Evolutionary conservation across 148 eudicot genomes (phyloP), one percentile per base, ranked within the genome.

Genomic region (Fagopyrum tataricum): DNA sequence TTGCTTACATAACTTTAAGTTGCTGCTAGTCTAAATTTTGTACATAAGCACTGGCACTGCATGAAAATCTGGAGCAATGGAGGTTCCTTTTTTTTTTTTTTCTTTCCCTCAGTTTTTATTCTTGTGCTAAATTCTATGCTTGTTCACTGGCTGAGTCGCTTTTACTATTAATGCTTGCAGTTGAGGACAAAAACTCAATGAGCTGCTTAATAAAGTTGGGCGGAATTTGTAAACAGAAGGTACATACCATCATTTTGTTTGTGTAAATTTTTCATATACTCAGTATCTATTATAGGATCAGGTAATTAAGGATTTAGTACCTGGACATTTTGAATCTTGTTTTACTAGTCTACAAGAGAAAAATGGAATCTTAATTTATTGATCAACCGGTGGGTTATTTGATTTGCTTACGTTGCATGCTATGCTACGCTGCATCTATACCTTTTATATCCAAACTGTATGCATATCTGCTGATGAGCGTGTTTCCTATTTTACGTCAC

Each of bases 221-320:
- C 42, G 98, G 98, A 79, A 94, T 94, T 74, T 91, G 93, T 90
- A 91, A 91, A 80, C 81, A 88, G 47, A 91, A 86, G 89, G 98
- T 91, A 79, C 71, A 71, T 53, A 26, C 53, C 31, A 46, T 13
- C 7, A 71, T 46, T 44, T 40, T 68, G 47, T 68, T 42, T 68
- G 12, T 68, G 48, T 37, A 40, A 21, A n/a, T 44, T 24, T 43
- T 43, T n/a, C n/a, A 39, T 24, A 18, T 9, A 17, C 6, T 68
- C 5, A 0, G 47, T 4, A 31, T 31, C 37, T 68, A 17, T 68
- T 68, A n/a, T 37, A n/a, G 20, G 40, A 13, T 10, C 2, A 12
- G 20, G 39, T 46, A 41, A 7, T 20, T 18, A 26, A 26, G 31
- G 17, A 20, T 56, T 20, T 15, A 21, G 62, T 56, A 26, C 49